Evolutionary conservation across 129 eudicot genomes (phyloP).

Genomic region (Pulicaria dysenterica): DNA sequence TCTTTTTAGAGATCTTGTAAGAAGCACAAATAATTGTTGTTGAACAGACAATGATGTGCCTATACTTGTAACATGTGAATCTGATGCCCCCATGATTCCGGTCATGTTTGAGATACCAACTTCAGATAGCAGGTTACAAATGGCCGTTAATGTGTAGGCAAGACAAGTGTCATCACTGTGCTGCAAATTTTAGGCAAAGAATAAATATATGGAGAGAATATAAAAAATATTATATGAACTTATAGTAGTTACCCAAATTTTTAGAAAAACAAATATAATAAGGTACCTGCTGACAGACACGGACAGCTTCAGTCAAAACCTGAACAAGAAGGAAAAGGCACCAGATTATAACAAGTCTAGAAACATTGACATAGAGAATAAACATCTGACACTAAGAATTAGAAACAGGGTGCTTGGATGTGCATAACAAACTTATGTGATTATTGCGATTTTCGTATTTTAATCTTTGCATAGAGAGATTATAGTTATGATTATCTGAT

Average conservation of each 20-base stretch:
- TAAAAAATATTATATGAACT: constrained; percentile 1
- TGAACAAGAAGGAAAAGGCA: constrained; percentile 44
- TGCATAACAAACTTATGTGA: not conserved
- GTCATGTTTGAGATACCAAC: constrained; percentile 69
- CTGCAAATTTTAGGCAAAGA: constrained; percentile 49
- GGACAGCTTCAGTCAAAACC: constrained; percentile 94
- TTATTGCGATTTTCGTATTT: not conserved
- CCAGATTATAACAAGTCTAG: constrained; percentile 7
- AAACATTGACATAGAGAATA: constrained; percentile 1
- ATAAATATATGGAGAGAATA: constrained; percentile 1
- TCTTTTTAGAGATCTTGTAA: constrained; percentile 78
- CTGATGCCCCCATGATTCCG: constrained; percentile 88
- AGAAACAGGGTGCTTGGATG: not conserved
- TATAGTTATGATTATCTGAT: not conserved
- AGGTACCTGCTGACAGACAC: constrained; percentile 86
- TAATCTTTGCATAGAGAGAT: not conserved
- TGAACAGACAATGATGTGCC: constrained; percentile 77
- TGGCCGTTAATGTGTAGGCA: constrained; percentile 94
- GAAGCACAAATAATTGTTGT: constrained; percentile 78
- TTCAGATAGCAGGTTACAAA: constrained; percentile 84
- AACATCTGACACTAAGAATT: not conserved
- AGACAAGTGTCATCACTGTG: constrained; percentile 89
- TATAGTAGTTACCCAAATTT: constrained; percentile 8
- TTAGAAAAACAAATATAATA: not conserved
- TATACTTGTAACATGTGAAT: constrained; percentile 62